Percentiles rank a stretch among this genome's conserved stretches.
Conservation (phyloP, 306 rosid species). For the Astragalus glycyphyllos region DNA sequence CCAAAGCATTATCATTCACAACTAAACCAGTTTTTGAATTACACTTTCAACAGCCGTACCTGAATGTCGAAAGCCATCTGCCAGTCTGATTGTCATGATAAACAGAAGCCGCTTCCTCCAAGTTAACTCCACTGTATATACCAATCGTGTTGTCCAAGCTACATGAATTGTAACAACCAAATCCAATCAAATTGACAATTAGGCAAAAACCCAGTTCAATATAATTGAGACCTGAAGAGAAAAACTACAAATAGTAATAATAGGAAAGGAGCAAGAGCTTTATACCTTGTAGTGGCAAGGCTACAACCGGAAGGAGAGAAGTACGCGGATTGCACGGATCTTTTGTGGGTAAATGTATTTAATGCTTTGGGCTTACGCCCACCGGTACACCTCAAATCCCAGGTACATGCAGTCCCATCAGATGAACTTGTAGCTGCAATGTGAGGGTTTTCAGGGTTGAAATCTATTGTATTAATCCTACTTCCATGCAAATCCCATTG, state of each 20-base stretch:
- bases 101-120: constrained; percentile 52
- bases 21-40: too few relatives aligned
- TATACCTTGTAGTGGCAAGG: constrained; percentile 85
- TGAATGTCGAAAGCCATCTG: constrained; percentile 79
- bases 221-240: not conserved
- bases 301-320: constrained; percentile 88
- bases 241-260: not conserved
- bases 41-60: constrained; percentile 44
- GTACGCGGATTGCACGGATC: constrained; percentile 81
- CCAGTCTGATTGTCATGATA: constrained; percentile 68
- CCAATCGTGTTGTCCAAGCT: constrained; percentile 75
- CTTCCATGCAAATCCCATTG: constrained; percentile 66
- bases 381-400: constrained; percentile 79
- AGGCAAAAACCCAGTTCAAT: not conserved
- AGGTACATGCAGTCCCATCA: constrained; percentile 83
- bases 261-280: constrained; percentile 12
- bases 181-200: constrained; percentile 25
- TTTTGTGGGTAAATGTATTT: constrained; percentile 59
- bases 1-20: too few relatives aligned
- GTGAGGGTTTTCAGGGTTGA: constrained; percentile 58
- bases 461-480: constrained; percentile 78
- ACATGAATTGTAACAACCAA: constrained; percentile 34
- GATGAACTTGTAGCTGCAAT: constrained; percentile 81
- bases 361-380: constrained; percentile 54
- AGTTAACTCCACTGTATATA: constrained; percentile 68